Base-by-base conservation (phyloP, 2,329 filamentous ascomycete species). In the Stemphylium vesicarium region DNA sequence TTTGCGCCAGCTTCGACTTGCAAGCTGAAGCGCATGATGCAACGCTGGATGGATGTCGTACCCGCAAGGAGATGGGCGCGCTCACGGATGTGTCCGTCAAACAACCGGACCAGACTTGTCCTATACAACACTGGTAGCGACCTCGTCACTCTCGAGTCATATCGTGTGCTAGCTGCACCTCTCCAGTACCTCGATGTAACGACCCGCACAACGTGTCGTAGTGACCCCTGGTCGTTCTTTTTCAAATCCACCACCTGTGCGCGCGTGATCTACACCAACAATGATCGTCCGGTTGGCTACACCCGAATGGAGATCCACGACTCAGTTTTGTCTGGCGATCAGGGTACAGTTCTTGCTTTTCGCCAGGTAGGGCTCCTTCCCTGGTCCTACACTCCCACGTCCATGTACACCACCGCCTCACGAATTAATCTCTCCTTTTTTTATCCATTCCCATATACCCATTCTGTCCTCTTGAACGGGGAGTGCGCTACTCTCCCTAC, bases 11-110 rank as follows among this genome's bases (percentile, higher is more conserved):
- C 50, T 33, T 39, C 40, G 40, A 53, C 59, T 45, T 60, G 56
- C 47, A 16, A 36, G 36, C 22, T 31, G n/a, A 42, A 47, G 36
- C 35, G 49, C 43, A 49, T 40, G 32, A 53, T 56, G 38, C 46
- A 47, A 29, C 55, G 15, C 36, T 52, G 38, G 45, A 16, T 43
- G 45, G 50, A 16, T 43, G 45, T 38, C 31, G 20, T 51, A 36
- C 22, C 33, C 44, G 38, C 42, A 33, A 48, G 38, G 18, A 41
- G 48, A 46, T 43, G 48, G 24, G 53, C 29, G 35, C 32, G 48
- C 39, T 41, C 8, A 31, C 53, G 59, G 60, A 60, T 58, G 45
- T 41, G 65, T 56, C 56, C 58, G 59, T 57, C 57, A 55, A 56
- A 62, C 41, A 49, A 48, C 47, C 50, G 54, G 43, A 36, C 51